phyloP scores from a whole-genome alignment of 1,139 yeast genomes.

The Torulaspora globosa region DNA sequence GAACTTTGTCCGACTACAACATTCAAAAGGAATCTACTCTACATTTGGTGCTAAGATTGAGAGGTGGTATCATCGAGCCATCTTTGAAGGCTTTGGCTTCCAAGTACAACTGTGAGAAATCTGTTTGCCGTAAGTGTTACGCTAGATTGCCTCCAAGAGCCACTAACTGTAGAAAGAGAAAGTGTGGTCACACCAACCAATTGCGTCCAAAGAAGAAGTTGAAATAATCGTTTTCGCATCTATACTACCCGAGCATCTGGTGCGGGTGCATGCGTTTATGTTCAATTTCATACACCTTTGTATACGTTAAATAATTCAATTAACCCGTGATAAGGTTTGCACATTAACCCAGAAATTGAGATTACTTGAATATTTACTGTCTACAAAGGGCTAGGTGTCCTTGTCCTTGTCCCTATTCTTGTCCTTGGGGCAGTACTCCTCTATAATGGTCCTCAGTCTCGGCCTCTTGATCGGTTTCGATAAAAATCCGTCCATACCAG shows the following conservation, averaged over 20 bases:
- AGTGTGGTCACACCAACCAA: conserved; percentile 99
- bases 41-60: conserved; percentile 83
- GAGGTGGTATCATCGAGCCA: conserved; percentile 99
- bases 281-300: conserved; percentile 16
- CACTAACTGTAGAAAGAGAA: conserved; percentile 99
- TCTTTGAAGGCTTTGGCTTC: conserved; percentile 98
- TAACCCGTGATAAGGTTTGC: conserved; percentile 15
- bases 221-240: conserved; percentile 59
- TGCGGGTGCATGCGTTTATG: conserved; percentile 16
- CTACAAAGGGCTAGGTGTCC: conserved; percentile 3
- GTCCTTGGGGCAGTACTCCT: conserved; percentile 37
- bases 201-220: conserved; percentile 99
- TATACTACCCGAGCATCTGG: conserved; percentile 6
- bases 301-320: conserved; percentile 17
- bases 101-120: conserved; percentile 99
- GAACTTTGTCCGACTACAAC: conserved; percentile 91
- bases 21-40: conserved; percentile 90
- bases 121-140: conserved; percentile 99
- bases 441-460: conserved; percentile 50
- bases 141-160: conserved; percentile 99
- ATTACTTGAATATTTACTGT: conserved; percentile 2
- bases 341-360: not conserved
- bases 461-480: conserved; percentile 81
- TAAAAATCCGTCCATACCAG: conserved; percentile 86
- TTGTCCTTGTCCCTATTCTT: conserved; percentile 13